Percentiles rank a stretch among this genome's conserved stretches.
phyloP scores from a whole-genome alignment of 164 flowering plant genomes.

The Paratinospora sagittata region DNA sequence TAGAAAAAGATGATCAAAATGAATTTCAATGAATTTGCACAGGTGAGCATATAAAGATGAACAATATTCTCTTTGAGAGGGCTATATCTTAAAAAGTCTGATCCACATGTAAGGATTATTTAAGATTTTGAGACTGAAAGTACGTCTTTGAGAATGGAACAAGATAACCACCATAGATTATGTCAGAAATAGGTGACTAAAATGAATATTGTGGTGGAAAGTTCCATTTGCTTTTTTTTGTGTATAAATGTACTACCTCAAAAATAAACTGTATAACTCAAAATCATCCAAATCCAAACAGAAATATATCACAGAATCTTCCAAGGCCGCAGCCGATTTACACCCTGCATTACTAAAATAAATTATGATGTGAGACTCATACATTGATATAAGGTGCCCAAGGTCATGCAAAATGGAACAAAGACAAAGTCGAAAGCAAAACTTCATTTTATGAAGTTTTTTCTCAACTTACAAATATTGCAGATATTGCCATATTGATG shows the following conservation, averaged over 20 bases:
- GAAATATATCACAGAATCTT: not conserved
- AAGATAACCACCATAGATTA: too few species aligned
- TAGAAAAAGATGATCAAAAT: not conserved
- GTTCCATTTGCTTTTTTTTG: not conserved
- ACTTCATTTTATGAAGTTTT: not conserved
- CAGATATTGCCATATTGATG: constrained; percentile 87
- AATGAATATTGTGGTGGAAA: too few species aligned
- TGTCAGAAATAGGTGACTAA: too few species aligned
- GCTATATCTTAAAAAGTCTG: too few species aligned
- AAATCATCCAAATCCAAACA: not conserved
- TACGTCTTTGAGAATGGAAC: too few species aligned
- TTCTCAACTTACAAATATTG: constrained; percentile 72
- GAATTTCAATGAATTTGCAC: too few species aligned
- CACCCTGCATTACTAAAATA: not conserved
- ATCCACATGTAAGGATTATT: too few species aligned
- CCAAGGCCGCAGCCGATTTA: not conserved
- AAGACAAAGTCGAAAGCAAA: not conserved
- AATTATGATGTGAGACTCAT: not conserved
- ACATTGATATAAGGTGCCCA: not conserved
- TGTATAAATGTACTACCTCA: not conserved
- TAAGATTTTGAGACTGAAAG: too few species aligned
- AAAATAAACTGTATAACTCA: not conserved
- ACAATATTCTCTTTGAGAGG: too few species aligned
- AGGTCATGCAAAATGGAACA: not conserved
- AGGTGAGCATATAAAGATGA: too few species aligned